Base-by-base conservation (phyloP, 495 filamentous ascomycete species). In the Bacidia rubella region DNA sequence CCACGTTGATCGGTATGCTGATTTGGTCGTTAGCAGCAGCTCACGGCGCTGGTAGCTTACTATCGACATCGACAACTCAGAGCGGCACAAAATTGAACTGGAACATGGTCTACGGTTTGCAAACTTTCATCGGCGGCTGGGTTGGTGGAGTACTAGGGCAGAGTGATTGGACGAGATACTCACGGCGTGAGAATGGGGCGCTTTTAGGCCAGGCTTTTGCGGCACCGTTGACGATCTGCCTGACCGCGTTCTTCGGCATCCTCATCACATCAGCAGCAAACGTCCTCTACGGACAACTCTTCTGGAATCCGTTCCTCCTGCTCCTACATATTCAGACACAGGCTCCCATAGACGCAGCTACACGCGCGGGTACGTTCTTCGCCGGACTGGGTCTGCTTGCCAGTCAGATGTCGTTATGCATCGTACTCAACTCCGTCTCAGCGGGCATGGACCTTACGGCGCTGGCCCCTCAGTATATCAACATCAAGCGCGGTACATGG, bases 371-470 rank as follows among this genome's bases (percentile, higher is more conserved):
- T 2, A 63, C 64, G 19, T 74, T 74, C 63, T 71, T 72, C 57
- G 68, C 66, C 42, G 70, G 68, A 15, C 58, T 64, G 29, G 68
- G 65, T 41, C 58, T 72, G 52, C 51, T 66, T 5, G 56, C 65
- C 21, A 64, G 61, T 23, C 64, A 66, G 47, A 56, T 68, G 42
- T 62, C 64, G 4, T 53, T 68, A 9, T 64, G 62, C 51, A 64
- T 70, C 21, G 63, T 67, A 2, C 56, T 59, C 2, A 71, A 71
- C 50, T 61, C 67, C 2, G 53, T 70, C 15, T 60, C 66, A 15
- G 66, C 65, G 10, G 72, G 72, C 26, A 70, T 74, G 53, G 72
- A 74, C 40, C 58, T 74, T 42, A 67, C 72, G 2, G 69, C 66
- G 10, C 55, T 71, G 5, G 71, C 65, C 54, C 71, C 73, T 5